Percentiles rank a stretch among this genome's conserved stretches.
These are phyloP conservation scores for Pythium scleroteichum DNA, from an alignment of 352 stramenopile genomes.

Conservation along the genomic window DNA sequence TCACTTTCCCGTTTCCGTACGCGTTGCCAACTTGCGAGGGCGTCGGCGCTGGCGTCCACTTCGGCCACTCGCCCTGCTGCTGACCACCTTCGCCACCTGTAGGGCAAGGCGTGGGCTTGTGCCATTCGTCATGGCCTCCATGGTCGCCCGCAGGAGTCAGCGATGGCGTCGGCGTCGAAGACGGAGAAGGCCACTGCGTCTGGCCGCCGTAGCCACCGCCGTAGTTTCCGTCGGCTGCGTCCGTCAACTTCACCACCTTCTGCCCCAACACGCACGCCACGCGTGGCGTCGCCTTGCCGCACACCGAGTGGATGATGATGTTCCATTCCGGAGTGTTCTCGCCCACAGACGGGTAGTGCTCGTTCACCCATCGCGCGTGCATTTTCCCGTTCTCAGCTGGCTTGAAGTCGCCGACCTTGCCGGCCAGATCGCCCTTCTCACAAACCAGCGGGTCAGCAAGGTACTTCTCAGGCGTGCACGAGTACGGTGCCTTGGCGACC, in stretches of 20 bases:
- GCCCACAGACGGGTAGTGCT: constrained; percentile 29
- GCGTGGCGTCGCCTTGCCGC: constrained; percentile 33
- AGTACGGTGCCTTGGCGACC: background rate
- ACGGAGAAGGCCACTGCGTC: no score
- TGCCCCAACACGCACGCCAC: constrained; percentile 32
- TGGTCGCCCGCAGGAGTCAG: no score
- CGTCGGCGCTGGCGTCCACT: no score
- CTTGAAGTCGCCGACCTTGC: constrained; percentile 36
- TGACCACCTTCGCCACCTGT: no score
- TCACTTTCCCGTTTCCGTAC: no score
- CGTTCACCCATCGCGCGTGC: constrained; percentile 21
- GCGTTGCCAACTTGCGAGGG: no score
- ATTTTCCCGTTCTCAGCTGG: constrained; percentile 19
- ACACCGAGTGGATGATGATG: constrained; percentile 39
- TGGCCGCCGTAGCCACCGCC: no score
- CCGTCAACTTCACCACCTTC: background rate
- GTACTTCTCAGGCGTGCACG: constrained; percentile 26
- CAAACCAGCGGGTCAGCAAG: constrained; percentile 18
- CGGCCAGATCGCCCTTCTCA: constrained; percentile 36
- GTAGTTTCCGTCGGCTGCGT: background rate
- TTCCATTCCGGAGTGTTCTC: constrained; percentile 43
- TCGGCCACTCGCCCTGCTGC: no score
- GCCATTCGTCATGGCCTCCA: no score
- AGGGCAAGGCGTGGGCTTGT: no score
- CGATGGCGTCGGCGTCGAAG: no score